phyloP scores from a whole-genome alignment of 1,139 yeast genomes.

The Pneumocystis murina region DNA sequence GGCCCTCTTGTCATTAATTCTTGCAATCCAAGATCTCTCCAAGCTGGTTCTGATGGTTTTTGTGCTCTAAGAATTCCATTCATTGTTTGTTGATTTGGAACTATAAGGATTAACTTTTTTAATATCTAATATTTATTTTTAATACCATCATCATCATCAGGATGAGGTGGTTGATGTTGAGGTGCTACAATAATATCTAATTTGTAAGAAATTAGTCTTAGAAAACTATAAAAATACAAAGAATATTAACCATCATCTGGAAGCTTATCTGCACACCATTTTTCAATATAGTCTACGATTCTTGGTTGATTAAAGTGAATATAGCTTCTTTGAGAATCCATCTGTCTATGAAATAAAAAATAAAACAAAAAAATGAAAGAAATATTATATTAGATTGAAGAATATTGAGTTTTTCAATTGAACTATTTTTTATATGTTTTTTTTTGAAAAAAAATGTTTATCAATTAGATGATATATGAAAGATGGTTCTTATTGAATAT shows the following conservation, averaged over 20 bases:
- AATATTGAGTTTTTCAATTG: too few species aligned
- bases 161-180: constrained; percentile 22
- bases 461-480: too few species aligned
- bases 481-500: too few species aligned
- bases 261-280: constrained; percentile 24
- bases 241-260: constrained; percentile 20
- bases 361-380: background rate
- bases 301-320: background rate
- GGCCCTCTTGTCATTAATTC: background rate
- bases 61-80: constrained; percentile 14
- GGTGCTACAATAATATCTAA: constrained; percentile 20
- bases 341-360: background rate
- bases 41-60: constrained; percentile 10
- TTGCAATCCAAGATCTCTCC: constrained; percentile 10
- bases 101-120: background rate
- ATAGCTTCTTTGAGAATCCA: constrained; percentile 1
- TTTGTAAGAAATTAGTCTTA: background rate
- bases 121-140: background rate
- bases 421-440: too few species aligned
- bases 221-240: background rate
- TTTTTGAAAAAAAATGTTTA: too few species aligned
- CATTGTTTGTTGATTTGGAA: constrained; percentile 20
- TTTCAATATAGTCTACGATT: constrained; percentile 15
- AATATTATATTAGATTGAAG: background rate
- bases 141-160: constrained; percentile 25